Evolutionary conservation across 495 filamentous ascomycete species (phyloP).

Genomic region (Pseudoneurospora amorphoporcata): DNA sequence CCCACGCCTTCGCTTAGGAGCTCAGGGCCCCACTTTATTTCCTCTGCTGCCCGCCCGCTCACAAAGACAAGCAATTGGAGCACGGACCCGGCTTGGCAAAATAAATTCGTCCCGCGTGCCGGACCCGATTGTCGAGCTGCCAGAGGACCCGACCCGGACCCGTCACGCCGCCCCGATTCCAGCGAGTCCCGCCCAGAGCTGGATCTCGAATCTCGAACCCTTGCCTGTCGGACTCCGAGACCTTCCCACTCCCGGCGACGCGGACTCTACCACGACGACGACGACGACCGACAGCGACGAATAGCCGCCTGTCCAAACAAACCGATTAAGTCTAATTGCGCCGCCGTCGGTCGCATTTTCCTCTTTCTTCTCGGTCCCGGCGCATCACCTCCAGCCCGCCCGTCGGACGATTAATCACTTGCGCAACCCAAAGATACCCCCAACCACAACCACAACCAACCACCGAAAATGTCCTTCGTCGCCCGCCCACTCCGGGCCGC

Average conservation of each 20-base stretch:
- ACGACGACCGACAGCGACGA: not conserved
- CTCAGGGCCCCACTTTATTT: not conserved
- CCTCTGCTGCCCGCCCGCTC: not conserved
- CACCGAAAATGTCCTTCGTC: constrained; percentile 10
- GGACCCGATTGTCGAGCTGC: not conserved
- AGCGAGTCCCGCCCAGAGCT: not conserved
- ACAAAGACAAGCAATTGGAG: not conserved
- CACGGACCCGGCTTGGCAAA: not conserved
- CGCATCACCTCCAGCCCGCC: not conserved
- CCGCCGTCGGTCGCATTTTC: not conserved
- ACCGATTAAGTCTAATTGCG: not conserved
- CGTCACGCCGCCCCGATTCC: not conserved
- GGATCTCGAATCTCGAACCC: not conserved
- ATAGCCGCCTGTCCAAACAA: not conserved
- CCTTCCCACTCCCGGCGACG: not conserved
- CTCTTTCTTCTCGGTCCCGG: not conserved
- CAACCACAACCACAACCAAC: constrained; percentile 8
- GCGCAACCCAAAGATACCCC: constrained; percentile 1
- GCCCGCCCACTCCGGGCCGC: constrained; percentile 10
- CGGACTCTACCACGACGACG: not conserved
- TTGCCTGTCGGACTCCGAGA: not conserved
- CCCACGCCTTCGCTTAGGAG: not conserved
- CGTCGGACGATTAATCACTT: not conserved
- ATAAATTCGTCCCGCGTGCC: not conserved
- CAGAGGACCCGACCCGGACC: not conserved